phyloP scores from a whole-genome alignment of 441 rosid species.

The Gossypium gossypioides region DNA sequence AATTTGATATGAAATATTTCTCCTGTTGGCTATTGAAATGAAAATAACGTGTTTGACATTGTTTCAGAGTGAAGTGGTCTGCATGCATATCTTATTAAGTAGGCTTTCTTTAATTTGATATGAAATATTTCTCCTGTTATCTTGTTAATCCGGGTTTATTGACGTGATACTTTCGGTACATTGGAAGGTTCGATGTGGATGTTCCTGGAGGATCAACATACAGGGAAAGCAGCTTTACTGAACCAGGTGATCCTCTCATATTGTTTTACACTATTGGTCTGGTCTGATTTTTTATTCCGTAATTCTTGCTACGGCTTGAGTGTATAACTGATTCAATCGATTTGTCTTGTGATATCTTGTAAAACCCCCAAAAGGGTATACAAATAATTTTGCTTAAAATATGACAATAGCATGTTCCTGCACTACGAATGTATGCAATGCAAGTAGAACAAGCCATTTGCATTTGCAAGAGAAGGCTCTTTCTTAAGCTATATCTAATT shows the following conservation, averaged over 20 bases:
- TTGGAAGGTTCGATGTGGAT: slow-evolving; percentile 83
- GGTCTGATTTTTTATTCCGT: not conserved
- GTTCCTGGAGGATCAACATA: slow-evolving; percentile 81
- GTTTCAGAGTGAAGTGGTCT: not conserved
- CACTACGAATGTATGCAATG: not conserved
- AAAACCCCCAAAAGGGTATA: not conserved
- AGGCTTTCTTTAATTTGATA: not conserved
- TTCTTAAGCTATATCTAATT: not conserved
- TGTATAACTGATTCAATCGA: not conserved
- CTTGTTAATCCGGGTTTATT: slow-evolving; percentile 1
- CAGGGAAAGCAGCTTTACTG: slow-evolving; percentile 83
- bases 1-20: not conserved
- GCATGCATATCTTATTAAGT: not conserved
- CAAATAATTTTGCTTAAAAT: not conserved
- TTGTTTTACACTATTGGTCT: not conserved
- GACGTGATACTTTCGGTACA: not conserved
- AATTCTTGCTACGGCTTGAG: not conserved
- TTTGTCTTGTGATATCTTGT: not conserved
- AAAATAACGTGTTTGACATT: not conserved
- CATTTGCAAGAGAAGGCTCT: not conserved
- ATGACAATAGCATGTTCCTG: not conserved
- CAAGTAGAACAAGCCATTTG: not conserved
- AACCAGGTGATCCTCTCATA: slow-evolving; percentile 47
- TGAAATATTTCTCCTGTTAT: not conserved
- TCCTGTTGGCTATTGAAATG: not conserved